Base-by-base conservation (phyloP, 176 grass and related monocot species). In the Oryza nivara region DNA sequence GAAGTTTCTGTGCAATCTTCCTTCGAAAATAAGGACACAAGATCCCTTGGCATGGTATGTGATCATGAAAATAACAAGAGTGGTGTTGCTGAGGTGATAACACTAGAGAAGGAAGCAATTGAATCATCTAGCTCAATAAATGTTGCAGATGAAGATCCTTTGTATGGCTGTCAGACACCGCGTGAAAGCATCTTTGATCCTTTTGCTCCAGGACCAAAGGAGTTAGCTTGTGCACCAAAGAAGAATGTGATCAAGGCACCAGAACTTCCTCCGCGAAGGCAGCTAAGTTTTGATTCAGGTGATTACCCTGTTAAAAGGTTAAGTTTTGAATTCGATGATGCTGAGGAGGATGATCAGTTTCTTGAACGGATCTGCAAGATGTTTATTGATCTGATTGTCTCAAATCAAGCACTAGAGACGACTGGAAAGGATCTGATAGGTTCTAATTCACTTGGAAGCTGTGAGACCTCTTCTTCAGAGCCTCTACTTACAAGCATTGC, bases 101-200 rank as follows among this genome's bases (percentile, higher is more conserved):
- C 47, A 80, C 10, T 49, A 44, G 76, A 43, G 63, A 65, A 60
- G 20, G 66, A 88, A 79, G 65, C 16, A 76, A 49, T 90, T 58
- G 87, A 86, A 67, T 15, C 77, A 49, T 66, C 61, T 1, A 74
- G 74, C 87, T 65, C 75, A 60, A 56, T 46, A 19, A 51, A 75
- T 45, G 51, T 15, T 67, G 14, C 83, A 56, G 74, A 90, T 51
- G 79, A 78, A 66, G 35, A 6, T 58, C 45, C 76, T 71, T 38
- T 70, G 12, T 30, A 36, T 15, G 64, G 35, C 2, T 86, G 88
- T 77, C 72, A 88, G 65, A 94, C 92, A 22, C 93, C 93, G 12
- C 77, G 75, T 23, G 75, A 81, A 85, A 90, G 77, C 83, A 90
- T 92, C 67, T 95, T 92, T 86, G 85, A 95, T 86, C 93, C 93